These are phyloP conservation scores for Populus davidiana DNA, from an alignment of 345 rosid species.

Conservation along the genomic window DNA sequence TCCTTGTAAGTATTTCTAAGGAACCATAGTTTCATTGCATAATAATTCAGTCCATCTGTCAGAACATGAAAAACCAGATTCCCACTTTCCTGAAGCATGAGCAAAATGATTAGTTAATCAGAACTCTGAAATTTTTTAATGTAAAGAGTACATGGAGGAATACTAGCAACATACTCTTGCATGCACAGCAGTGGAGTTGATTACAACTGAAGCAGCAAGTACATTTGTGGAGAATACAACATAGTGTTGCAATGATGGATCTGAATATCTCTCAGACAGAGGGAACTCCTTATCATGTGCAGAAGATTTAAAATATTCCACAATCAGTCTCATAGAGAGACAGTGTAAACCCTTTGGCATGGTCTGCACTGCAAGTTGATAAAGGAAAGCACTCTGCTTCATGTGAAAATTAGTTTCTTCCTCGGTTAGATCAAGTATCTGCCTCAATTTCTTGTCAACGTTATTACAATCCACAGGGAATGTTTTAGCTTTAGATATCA, in stretches of 20 bases:
- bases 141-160: constrained; percentile 8
- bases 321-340: constrained; percentile 29
- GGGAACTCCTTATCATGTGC: constrained; percentile 42
- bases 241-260: constrained; percentile 27
- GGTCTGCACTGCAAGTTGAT: constrained; percentile 32
- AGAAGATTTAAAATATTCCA: constrained; percentile 30
- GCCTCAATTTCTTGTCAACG: constrained; percentile 89
- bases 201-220: constrained; percentile 34
- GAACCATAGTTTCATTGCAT: constrained; percentile 32
- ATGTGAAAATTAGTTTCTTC: constrained; percentile 89
- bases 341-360: constrained; percentile 38
- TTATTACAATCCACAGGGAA: constrained; percentile 74
- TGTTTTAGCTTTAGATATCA: constrained; percentile 65
- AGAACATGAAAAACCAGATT: constrained; percentile 40
- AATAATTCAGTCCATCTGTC: constrained; percentile 32
- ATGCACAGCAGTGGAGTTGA: constrained; percentile 30
- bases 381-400: constrained; percentile 75
- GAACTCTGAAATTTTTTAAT: constrained; percentile 4
- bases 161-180: constrained; percentile 37
- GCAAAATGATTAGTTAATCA: constrained; percentile 23
- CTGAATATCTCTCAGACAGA: constrained; percentile 45
- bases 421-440: constrained; percentile 79
- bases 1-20: constrained; percentile 16
- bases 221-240: constrained; percentile 25
- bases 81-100: constrained; percentile 69